Base-by-base conservation (phyloP, 345 rosid genomes). In the Clarkia xantiana region DNA sequence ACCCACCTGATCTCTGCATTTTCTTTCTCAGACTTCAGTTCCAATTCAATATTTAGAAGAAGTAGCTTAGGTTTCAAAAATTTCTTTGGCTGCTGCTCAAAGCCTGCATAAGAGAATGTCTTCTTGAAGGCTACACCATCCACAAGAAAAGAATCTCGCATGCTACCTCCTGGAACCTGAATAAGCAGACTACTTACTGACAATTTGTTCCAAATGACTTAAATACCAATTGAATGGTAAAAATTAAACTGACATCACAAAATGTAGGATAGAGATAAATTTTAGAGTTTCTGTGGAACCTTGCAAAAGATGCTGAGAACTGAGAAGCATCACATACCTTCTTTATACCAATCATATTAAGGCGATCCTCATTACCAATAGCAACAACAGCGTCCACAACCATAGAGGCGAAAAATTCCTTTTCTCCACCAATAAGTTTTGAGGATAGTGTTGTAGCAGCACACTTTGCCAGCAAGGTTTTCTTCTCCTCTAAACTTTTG, bases 21-120 rank as follows among this genome's bases (percentile, higher is more conserved):
- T 75, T 93, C 99, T 69, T 93, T 93, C 78, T 93, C 99, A 16
- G 99, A 93, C 66, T 93, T 93, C 62, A 93, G 68, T 70, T 93
- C 97, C 77, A 93, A 54, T 47, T 93, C 99, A 53, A 93, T 79
- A 65, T 93, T 93, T 40, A 93, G 70, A 44, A 93, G 55, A 42
- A 93, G 90, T 55, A 93, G 70, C 59, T 80, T 84, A 57, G 97
- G 96, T 59, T 76, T 71, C 40, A 76, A 3, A 69, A 93, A 93
- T 69, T 78, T 87, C 73, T 93, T 93, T 0, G 99, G 99, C 57
- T 93, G 99, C 52, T 93, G 99, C 72, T 93, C 99, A 54, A 93
- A 93, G 39, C 99, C 99, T 1, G 99, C 99, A 62, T 93, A 93
- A 0, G 99, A 87, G 67, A 93, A 93, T n/a, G 99, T 93, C 74